Evolutionary conservation across 306 rosid species (phyloP), one percentile per base, ranked within the genome.

Genomic region (Alnus glutinosa): DNA sequence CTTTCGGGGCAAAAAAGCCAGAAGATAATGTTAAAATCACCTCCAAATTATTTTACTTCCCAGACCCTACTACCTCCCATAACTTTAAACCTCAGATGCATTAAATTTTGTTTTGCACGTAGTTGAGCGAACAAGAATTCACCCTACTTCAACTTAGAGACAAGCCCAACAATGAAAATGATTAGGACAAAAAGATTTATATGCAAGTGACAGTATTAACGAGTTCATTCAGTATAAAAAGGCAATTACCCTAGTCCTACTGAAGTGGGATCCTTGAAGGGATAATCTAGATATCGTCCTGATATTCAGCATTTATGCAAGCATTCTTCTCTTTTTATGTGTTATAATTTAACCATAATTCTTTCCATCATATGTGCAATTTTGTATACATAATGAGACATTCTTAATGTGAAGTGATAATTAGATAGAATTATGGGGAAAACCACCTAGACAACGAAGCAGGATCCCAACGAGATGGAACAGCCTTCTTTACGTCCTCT

Each of bases 381-480:
- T 68, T 39, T 48, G 2, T 7, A 9, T 67, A 39, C 50, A 42
- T 8, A 42, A 62, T 64, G 46, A 64, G 71, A 37, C 5, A 16
- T 37, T 32, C 37, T 62, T 36, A 7, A 16, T 37, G 49, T 18
- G 54, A 12, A 79, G 2, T 7, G 28, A 36, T 32, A 80, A 36
- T 13, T 47, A 8, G 23, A 34, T 10, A 39, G 70, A 52, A 36
- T 12, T 58, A 36, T 58, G 77, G 9, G 37, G 75, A 48, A 72
- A 62, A 75, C 75, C 81, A 95, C 98, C 97, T 91, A 74, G 97
- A 85, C 88, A 95, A 75, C 54, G 88, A 79, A 18, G 98, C 97
- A 15, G 98, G 98, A 86, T 95, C 97, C 98, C 98, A 95, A 57
- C 78, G 88, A 69, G 98, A 86, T 14, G 98, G 98, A 84, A 95